These are phyloP conservation scores for Coleophoma eucalyptorum DNA, from an alignment of 2,329 filamentous ascomycete species.

Conservation along the genomic window DNA sequence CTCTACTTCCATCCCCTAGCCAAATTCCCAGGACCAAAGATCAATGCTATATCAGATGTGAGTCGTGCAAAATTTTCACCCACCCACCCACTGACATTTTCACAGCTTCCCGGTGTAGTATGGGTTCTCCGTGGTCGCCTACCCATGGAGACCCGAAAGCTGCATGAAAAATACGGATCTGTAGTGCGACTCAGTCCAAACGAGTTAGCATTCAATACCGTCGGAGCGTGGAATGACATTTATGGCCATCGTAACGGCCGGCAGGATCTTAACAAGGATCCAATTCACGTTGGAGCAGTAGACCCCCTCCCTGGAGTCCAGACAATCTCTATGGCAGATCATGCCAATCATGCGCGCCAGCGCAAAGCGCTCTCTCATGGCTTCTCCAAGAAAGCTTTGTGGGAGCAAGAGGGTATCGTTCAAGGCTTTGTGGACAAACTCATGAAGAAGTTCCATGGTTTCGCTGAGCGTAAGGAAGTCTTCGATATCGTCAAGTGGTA, in stretches of 20 bases:
- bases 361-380: slow-evolving; percentile 15
- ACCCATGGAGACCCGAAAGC: background rate
- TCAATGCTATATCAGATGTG: background rate
- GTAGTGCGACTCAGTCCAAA: slow-evolving; percentile 22
- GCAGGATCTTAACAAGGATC: slow-evolving; percentile 16
- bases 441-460: slow-evolving; percentile 11
- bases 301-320: background rate
- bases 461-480: background rate
- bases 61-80: background rate
- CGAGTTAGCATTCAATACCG: slow-evolving; percentile 22
- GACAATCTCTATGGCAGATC: background rate
- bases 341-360: slow-evolving; percentile 12
- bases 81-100: background rate
- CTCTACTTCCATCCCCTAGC: slow-evolving; percentile 18
- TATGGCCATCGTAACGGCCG: slow-evolving; percentile 14
- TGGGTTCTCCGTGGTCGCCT: background rate
- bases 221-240: slow-evolving; percentile 20
- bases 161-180: slow-evolving; percentile 5
- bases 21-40: slow-evolving; percentile 15
- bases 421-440: slow-evolving; percentile 16
- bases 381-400: slow-evolving; percentile 17
- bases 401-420: slow-evolving; percentile 18
- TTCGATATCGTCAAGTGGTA: background rate
- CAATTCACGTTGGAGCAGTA: background rate
- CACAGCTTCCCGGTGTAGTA: background rate